Conservation (phyloP, 345 rosid species). For the Orychophragmus violaceus region DNA sequence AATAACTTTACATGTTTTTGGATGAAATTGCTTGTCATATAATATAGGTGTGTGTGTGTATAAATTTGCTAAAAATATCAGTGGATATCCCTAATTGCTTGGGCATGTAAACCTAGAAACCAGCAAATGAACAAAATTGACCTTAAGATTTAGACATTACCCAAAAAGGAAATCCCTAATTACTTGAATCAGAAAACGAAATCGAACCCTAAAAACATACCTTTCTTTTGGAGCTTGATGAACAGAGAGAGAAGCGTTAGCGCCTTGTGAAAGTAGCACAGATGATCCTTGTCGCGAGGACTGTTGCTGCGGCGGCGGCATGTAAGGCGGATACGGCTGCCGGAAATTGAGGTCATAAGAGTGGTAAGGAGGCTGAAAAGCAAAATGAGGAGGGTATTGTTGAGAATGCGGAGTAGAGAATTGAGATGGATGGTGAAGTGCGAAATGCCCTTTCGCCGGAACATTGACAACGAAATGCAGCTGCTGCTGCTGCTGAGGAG, state of each 20-base stretch:
- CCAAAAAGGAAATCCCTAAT: constrained; percentile 10
- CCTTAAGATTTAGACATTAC: constrained; percentile 4
- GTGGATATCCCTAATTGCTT: no score
- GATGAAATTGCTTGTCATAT: background rate
- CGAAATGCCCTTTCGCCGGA: constrained; percentile 48
- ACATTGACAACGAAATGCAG: constrained; percentile 22
- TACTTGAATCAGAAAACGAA: background rate
- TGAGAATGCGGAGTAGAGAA: constrained; percentile 33
- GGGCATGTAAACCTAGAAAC: background rate
- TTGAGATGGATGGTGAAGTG: constrained; percentile 49
- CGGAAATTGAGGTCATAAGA: constrained; percentile 73
- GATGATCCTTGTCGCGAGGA: constrained; percentile 27
- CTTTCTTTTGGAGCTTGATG: constrained; percentile 57
- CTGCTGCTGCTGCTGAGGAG: constrained; percentile 8
- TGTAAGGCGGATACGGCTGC: constrained; percentile 39
- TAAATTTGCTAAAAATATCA: constrained; percentile 3
- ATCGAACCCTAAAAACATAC: constrained; percentile 27
- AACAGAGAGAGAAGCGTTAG: constrained; percentile 15
- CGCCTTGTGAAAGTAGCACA: constrained; percentile 12
- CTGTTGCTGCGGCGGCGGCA: constrained; percentile 27
- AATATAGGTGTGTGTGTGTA: background rate
- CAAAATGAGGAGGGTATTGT: constrained; percentile 45
- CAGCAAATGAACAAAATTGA: constrained; percentile 14
- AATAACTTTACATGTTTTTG: background rate
- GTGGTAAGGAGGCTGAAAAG: constrained; percentile 41